These are phyloP conservation scores for Agaricus sinodeliciosus DNA, from an alignment of 768 basidiomycete genomes.

Conservation along the genomic window DNA sequence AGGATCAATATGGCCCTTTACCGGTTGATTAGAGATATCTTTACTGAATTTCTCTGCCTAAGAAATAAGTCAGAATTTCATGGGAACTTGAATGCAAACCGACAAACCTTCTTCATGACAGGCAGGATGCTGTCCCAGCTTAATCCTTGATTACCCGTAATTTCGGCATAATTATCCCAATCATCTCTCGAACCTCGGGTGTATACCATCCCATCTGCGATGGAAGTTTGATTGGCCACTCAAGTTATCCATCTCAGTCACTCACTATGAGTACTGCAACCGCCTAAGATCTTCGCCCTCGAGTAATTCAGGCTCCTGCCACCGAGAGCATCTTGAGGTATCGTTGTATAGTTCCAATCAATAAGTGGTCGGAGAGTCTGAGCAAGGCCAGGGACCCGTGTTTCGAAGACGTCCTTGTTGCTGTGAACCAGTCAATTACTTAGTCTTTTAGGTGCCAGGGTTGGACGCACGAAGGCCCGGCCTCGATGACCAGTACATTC, in stretches of 20 bases:
- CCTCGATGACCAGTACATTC: conserved; percentile 12
- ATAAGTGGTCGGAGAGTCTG: not conserved
- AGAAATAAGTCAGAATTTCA: not conserved
- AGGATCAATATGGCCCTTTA: conserved; percentile 11
- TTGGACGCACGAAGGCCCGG: conserved; percentile 6
- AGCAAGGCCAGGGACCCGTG: not conserved
- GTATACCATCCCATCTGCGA: conserved; percentile 21
- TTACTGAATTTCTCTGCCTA: not conserved
- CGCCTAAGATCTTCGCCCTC: conserved; percentile 10
- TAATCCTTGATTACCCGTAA: conserved; percentile 25
- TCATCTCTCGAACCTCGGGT: conserved; percentile 28
- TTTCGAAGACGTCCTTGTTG: conserved; percentile 1
- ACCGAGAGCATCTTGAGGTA: conserved; percentile 7
- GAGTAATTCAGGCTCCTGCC: conserved; percentile 5
- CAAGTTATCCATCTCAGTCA: not conserved
- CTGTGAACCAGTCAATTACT: not conserved
- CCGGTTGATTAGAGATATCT: conserved; percentile 1
- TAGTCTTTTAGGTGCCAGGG: not conserved
- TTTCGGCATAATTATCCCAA: conserved; percentile 23
- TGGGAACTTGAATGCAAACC: not conserved
- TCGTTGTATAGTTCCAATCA: conserved; percentile 15
- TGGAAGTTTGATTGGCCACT: not conserved
- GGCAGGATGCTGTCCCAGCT: conserved; percentile 25
- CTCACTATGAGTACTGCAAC: conserved; percentile 13
- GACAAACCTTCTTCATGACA: conserved; percentile 19